Percentiles rank a stretch among this genome's conserved stretches.
Evolutionary conservation across 306 rosid species (phyloP).

Genomic region (Castanospermum australe): DNA sequence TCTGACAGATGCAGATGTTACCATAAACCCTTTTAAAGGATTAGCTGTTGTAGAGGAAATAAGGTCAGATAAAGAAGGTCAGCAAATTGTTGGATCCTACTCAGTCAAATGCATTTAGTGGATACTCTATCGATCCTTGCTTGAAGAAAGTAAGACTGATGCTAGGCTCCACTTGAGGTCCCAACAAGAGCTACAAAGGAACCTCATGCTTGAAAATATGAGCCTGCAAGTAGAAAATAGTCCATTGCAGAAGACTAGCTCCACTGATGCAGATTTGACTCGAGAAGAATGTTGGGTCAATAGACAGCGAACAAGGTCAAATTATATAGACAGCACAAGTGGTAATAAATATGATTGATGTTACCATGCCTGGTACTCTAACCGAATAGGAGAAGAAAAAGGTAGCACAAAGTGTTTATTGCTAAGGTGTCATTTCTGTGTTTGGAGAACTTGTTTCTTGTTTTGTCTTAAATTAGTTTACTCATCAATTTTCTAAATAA

Average conservation of each 20-base stretch:
- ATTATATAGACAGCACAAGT: constrained; percentile 71
- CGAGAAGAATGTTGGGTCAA: constrained; percentile 47
- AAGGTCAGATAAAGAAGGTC: constrained; percentile 30
- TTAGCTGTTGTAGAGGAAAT: constrained; percentile 49
- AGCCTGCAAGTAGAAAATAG: constrained; percentile 46
- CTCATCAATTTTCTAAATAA: background rate
- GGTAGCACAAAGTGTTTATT: constrained; percentile 43
- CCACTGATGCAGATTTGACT: constrained; percentile 41
- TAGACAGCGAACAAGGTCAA: constrained; percentile 64
- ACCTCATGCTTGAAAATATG: constrained; percentile 41
- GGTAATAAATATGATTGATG: constrained; percentile 86
- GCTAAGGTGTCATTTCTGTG: constrained; percentile 1
- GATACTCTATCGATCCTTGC: constrained; percentile 42
- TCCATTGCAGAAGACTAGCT: constrained; percentile 42
- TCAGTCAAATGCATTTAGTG: constrained; percentile 42
- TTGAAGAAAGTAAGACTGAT: constrained; percentile 48
- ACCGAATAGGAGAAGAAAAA: constrained; percentile 77
- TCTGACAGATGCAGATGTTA: constrained; percentile 76
- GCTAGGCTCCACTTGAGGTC: constrained; percentile 43
- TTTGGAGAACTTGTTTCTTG: constrained; percentile 23
- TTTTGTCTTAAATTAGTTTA: constrained; percentile 10
- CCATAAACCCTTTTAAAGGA: constrained; percentile 69
- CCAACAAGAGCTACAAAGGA: constrained; percentile 34
- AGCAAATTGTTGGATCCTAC: constrained; percentile 46
- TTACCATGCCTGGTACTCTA: constrained; percentile 75